A percentile compares a stretch with the other conserved stretches of the same genome.
These are phyloP conservation scores for Silene vulgaris DNA, from an alignment of 179 eudicot genomes.

Conservation along the genomic window DNA sequence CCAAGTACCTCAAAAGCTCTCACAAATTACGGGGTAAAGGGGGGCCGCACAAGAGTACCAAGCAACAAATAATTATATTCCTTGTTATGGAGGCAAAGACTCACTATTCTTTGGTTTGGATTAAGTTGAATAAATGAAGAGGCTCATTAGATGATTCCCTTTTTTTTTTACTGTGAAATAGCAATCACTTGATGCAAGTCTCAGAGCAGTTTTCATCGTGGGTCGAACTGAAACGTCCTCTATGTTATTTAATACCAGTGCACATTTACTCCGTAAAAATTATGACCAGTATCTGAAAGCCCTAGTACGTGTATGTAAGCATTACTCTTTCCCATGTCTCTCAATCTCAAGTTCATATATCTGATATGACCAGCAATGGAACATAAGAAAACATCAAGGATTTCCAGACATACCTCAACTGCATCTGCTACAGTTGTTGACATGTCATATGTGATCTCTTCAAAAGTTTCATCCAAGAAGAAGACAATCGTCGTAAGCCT, in stretches of 20 bases:
- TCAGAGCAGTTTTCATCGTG: background rate
- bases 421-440: constrained; percentile 96
- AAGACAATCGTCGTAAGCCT: constrained; percentile 91
- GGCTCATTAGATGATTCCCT: background rate
- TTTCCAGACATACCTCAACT: constrained; percentile 59
- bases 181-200: background rate
- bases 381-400: background rate
- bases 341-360: background rate
- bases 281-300: background rate
- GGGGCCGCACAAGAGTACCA: too few relatives aligned
- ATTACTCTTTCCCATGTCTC: background rate
- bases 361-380: background rate
- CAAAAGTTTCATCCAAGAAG: constrained; percentile 98
- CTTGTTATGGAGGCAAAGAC: background rate
- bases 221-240: background rate
- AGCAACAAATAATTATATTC: background rate
- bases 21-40: too few relatives aligned
- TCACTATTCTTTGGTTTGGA: background rate
- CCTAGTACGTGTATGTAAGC: background rate
- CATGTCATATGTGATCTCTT: constrained; percentile 96
- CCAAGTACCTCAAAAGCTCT: too few relatives aligned
- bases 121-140: background rate
- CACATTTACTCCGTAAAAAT: background rate
- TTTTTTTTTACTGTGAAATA: background rate
- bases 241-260: background rate